These are phyloP conservation scores for Cyberlindnera mrakii DNA, from an alignment of 805 yeast species.

Conservation along the genomic window DNA sequence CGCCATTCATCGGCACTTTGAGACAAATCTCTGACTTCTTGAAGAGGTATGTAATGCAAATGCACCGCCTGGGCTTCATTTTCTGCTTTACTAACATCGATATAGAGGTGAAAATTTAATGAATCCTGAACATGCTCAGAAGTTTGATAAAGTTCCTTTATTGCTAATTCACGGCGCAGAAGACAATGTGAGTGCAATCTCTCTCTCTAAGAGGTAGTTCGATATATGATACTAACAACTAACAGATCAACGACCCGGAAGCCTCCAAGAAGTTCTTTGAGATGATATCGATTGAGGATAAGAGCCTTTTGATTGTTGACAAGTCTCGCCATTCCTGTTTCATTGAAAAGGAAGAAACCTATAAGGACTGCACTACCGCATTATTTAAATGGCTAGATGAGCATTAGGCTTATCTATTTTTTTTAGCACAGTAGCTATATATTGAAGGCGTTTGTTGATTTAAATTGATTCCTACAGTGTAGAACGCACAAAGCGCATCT, in stretches of 20 bases:
- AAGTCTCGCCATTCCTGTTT: slow-evolving; percentile 40
- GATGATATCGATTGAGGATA: slow-evolving; percentile 13
- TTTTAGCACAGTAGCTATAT: too few species aligned
- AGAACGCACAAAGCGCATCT: too few species aligned
- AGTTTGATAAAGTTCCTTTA: slow-evolving; percentile 32
- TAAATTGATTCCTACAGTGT: too few species aligned
- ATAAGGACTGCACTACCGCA: slow-evolving; percentile 28
- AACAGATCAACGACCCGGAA: slow-evolving; percentile 45
- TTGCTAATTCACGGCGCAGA: slow-evolving; percentile 55
- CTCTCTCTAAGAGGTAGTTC: too few species aligned
- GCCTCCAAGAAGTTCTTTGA: slow-evolving; percentile 15
- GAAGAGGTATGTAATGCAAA: slow-evolving; percentile 16
- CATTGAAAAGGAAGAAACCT: slow-evolving; percentile 39
- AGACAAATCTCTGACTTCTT: slow-evolving; percentile 55
- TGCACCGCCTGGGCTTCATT: not conserved
- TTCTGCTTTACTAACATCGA: slow-evolving; percentile 2
- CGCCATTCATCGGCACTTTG: slow-evolving; percentile 48
- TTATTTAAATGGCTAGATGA: slow-evolving; percentile 34
- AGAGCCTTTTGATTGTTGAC: slow-evolving; percentile 14
- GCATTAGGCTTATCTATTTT: not conserved
- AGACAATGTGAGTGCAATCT: slow-evolving; percentile 54
- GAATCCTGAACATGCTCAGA: slow-evolving; percentile 27
- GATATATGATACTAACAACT: slow-evolving; percentile 1
- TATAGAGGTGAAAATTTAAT: slow-evolving; percentile 49
- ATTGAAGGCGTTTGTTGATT: too few species aligned